Base-by-base conservation (phyloP, 2,329 filamentous ascomycete species). In the Periconia digitata region DNA sequence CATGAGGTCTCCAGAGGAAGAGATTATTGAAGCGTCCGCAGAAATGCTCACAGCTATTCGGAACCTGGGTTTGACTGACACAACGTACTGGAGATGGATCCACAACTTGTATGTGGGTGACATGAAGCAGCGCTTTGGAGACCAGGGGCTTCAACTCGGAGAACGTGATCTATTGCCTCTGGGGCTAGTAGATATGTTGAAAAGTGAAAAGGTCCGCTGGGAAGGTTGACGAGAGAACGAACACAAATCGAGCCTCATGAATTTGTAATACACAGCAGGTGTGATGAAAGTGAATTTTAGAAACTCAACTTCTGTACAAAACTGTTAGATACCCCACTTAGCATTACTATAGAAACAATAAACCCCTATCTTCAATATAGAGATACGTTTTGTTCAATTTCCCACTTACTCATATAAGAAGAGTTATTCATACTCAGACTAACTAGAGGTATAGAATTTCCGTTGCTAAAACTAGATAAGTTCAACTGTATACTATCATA, bases 51-150 rank as follows among this genome's bases (percentile, higher is more conserved):
- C 53, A 4, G 55, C 70, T 0, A 46, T 48, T 39, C 18, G 38
- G 44, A 24, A 37, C 24, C 18, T 44, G 39, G 2, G n/a, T 39
- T 8, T 22, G 5, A 40, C 37, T 18, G 42, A 44, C 44, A 55
- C 59, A 35, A 53, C 53, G 16, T 80, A 80, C 46, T 78, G 77
- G 74, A 65, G 63, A 40, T 80, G 78, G 78, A 69, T 80, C 8
- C 60, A 63, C 39, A 55, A 61, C 45, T 53, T 76, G 21, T 75
- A 76, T 61, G 68, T 62, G 0, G 55, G 60, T 15, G 72, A 75
- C 46, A 67, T 76, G 62, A 66, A 66, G 39, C 59, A 67, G 45
- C 60, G 60, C 32, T 76, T 76, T 64, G 74, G 74, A 0, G 59
- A 53, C 22, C 24, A 50, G 21, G 71, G 72, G 1, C 46, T 75